A percentile compares a stretch with the other conserved stretches of the same genome.
phyloP scores from a whole-genome alignment of 768 basidiomycete genomes.

The Boletus insuetus region DNA sequence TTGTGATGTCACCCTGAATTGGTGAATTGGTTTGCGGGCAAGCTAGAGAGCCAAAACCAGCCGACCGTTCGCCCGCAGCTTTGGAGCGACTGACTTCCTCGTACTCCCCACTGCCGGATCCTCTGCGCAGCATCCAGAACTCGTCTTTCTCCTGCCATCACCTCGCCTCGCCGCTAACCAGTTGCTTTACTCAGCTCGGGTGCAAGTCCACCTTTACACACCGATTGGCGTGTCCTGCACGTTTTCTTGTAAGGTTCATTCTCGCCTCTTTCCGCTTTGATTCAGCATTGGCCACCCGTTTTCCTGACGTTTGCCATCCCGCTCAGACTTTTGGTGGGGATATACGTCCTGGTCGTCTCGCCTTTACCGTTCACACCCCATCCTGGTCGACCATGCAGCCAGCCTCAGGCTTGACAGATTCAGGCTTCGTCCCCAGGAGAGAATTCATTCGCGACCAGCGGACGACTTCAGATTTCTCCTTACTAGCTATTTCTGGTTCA shows the following conservation, averaged over 20 bases:
- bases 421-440: slow-evolving; percentile 62
- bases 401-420: slow-evolving; percentile 36
- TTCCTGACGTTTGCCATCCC: slow-evolving; percentile 38
- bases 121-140: slow-evolving; percentile 12
- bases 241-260: slow-evolving; percentile 31
- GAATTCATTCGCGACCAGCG: slow-evolving; percentile 67
- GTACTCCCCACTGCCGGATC: neutral
- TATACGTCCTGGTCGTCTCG: slow-evolving; percentile 26
- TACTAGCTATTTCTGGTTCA: slow-evolving; percentile 65
- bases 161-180: slow-evolving; percentile 7
- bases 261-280: slow-evolving; percentile 27
- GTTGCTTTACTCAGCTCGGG: slow-evolving; percentile 9
- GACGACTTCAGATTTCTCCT: slow-evolving; percentile 57
- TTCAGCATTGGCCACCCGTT: slow-evolving; percentile 33
- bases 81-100: slow-evolving; percentile 8
- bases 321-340: slow-evolving; percentile 20
- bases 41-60: slow-evolving; percentile 1
- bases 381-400: slow-evolving; percentile 30
- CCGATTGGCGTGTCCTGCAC: slow-evolving; percentile 30
- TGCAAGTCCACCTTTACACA: slow-evolving; percentile 13
- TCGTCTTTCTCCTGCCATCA: neutral
- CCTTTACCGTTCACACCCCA: slow-evolving; percentile 19
- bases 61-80: slow-evolving; percentile 10
- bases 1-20: slow-evolving; percentile 29
- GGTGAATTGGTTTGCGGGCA: slow-evolving; percentile 11